A percentile compares a stretch with the other conserved stretches of the same genome.
These are phyloP conservation scores for Macadamia tetraphylla DNA, from an alignment of 164 flowering plant species.

Conservation along the genomic window DNA sequence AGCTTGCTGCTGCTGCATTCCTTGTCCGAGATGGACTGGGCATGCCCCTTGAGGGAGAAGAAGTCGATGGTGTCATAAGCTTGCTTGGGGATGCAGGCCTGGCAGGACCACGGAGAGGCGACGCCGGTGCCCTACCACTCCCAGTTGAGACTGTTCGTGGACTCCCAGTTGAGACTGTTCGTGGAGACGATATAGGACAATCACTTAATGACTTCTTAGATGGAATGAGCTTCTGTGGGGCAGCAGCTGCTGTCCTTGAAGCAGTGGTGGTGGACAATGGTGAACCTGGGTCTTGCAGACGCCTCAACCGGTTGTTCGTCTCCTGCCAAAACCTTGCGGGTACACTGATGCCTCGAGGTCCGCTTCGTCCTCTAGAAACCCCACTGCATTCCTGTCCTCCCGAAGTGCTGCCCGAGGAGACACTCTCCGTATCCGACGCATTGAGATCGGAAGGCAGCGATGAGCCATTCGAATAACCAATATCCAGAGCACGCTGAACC, in stretches of 20 bases:
- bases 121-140: slow-evolving; percentile 38
- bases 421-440: slow-evolving; percentile 90
- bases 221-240: slow-evolving; percentile 10
- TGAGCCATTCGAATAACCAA: slow-evolving; percentile 38
- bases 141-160: slow-evolving; percentile 11
- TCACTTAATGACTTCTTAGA: slow-evolving; percentile 3
- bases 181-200: slow-evolving; percentile 1
- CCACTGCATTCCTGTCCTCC: slow-evolving; percentile 50
- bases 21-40: slow-evolving; percentile 56
- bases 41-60: slow-evolving; percentile 44
- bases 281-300: slow-evolving; percentile 35
- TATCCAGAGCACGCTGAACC: slow-evolving; percentile 27
- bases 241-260: slow-evolving; percentile 12
- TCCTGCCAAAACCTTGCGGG: slow-evolving; percentile 47
- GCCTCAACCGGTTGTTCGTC: slow-evolving; percentile 24
- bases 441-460: slow-evolving; percentile 50
- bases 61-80: slow-evolving; percentile 31
- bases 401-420: slow-evolving; percentile 89
- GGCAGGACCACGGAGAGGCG: slow-evolving; percentile 47
- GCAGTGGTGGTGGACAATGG: slow-evolving; percentile 25
- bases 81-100: slow-evolving; percentile 67
- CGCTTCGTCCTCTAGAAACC: slow-evolving; percentile 17
- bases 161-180: slow-evolving; percentile 9
- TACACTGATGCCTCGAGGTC: slow-evolving; percentile 43
- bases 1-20: slow-evolving; percentile 22